Conservation (phyloP, 225 moss, liverwort and hornwort genomes). For the Pseudoscleropodium purum region DNA sequence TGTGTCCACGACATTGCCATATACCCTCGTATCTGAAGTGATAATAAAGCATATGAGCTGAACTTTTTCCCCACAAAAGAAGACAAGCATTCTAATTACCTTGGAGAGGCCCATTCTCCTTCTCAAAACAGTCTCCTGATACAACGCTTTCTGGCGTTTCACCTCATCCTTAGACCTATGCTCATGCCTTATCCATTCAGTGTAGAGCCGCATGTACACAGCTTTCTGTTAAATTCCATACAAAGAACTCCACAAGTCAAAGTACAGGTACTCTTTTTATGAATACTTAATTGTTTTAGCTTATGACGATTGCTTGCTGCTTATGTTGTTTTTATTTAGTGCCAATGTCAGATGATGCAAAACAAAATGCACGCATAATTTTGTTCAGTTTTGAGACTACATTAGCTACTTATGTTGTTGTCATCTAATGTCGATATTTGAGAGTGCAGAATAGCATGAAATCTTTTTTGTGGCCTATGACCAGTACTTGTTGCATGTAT, state of each 20-base stretch:
- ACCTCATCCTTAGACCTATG: constrained; percentile 50
- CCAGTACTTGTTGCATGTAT: not conserved
- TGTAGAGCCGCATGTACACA: constrained; percentile 81
- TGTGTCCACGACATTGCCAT: not conserved
- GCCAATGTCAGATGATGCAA: not conserved
- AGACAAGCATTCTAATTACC: constrained; percentile 17
- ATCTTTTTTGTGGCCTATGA: not conserved
- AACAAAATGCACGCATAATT: not conserved
- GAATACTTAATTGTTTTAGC: not conserved
- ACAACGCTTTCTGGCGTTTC: constrained; percentile 50
- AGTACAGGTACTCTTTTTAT: not conserved
- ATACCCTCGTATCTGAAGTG: not conserved
- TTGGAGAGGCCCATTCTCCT: constrained; percentile 66
- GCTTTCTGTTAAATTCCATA: constrained; percentile 52
- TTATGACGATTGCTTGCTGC: not conserved
- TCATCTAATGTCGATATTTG: not conserved
- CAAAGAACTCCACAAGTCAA: not conserved
- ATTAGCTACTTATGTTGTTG: not conserved
- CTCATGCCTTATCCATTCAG: constrained; percentile 74
- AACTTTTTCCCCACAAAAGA: not conserved
- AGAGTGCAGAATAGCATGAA: not conserved
- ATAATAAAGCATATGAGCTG: not conserved
- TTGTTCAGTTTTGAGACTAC: not conserved
- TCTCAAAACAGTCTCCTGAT: constrained; percentile 60
- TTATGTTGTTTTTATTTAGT: not conserved